These are phyloP conservation scores for Olyra latifolia DNA, from an alignment of 176 grass and related monocot species.

Conservation along the genomic window DNA sequence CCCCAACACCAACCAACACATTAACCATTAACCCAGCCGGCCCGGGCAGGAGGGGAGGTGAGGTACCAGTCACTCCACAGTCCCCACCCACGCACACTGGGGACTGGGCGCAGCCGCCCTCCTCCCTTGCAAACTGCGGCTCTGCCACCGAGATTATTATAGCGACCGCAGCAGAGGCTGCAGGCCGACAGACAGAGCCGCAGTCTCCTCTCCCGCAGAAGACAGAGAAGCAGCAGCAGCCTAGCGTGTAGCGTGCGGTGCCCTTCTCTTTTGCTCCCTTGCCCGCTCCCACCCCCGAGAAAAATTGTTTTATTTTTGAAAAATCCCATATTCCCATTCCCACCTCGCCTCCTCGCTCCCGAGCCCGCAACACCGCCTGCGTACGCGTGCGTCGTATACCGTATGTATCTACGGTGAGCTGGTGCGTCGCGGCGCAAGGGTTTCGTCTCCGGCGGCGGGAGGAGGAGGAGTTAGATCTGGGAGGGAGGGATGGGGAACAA, in stretches of 20 bases:
- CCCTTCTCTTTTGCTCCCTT: slow-evolving; percentile 3
- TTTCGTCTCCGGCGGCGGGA: slow-evolving; percentile 43
- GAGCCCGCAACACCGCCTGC: slow-evolving; percentile 24
- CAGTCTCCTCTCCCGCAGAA: slow-evolving; percentile 14
- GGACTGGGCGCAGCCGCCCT: background rate
- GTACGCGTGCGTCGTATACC: slow-evolving; percentile 38
- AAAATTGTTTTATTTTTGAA: slow-evolving; percentile 1
- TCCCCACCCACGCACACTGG: too few relatives aligned
- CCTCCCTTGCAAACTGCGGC: slow-evolving; percentile 2
- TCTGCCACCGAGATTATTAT: slow-evolving; percentile 33
- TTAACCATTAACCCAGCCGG: too few relatives aligned
- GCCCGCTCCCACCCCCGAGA: background rate
- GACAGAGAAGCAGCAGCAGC: background rate
- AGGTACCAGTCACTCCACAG: too few relatives aligned
- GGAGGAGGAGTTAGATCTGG: slow-evolving; percentile 24
- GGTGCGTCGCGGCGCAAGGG: slow-evolving; percentile 19
- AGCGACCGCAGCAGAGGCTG: slow-evolving; percentile 24
- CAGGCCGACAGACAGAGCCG: background rate
- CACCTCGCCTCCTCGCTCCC: slow-evolving; percentile 28
- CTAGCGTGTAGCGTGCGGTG: slow-evolving; percentile 1
- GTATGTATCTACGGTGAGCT: slow-evolving; percentile 59
- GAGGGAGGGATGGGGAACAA: slow-evolving; percentile 80
- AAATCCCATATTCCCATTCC: slow-evolving; percentile 22
- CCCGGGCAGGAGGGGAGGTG: too few relatives aligned
- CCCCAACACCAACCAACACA: too few relatives aligned